These are phyloP conservation scores for Podospora didyma DNA, from an alignment of 495 filamentous ascomycete genomes.

Conservation along the genomic window DNA sequence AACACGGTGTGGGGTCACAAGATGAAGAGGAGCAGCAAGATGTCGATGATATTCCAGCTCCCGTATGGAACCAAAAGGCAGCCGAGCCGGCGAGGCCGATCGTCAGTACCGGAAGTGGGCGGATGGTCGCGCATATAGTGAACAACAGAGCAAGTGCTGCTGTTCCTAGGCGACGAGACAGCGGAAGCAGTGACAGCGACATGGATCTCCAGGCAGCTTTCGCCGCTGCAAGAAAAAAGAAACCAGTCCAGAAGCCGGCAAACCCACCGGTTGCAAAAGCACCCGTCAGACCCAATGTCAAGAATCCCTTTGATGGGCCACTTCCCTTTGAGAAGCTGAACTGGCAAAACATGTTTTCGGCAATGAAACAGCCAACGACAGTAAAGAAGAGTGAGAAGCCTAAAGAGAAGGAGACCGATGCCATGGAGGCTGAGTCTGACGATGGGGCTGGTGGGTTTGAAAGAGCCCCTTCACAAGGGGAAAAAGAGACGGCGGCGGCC, in stretches of 20 bases:
- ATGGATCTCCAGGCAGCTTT: slow-evolving; percentile 60
- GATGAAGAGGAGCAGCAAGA: slow-evolving; percentile 41
- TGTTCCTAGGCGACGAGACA: slow-evolving; percentile 42
- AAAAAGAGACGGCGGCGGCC: slow-evolving; percentile 3
- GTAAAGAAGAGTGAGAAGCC: slow-evolving; percentile 17
- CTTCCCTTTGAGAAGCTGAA: slow-evolving; percentile 86
- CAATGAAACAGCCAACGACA: slow-evolving; percentile 39
- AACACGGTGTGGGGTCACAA: slow-evolving; percentile 31
- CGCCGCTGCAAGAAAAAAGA: slow-evolving; percentile 45
- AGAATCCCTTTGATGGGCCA: slow-evolving; percentile 67
- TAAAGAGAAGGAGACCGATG: slow-evolving; percentile 15
- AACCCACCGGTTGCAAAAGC: slow-evolving; percentile 18
- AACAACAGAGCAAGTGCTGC: slow-evolving; percentile 57
- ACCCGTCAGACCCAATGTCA: slow-evolving; percentile 33
- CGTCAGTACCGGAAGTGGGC: slow-evolving; percentile 45
- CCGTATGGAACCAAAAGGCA: slow-evolving; percentile 53
- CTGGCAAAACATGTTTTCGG: slow-evolving; percentile 57
- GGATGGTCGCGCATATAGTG: slow-evolving; percentile 58
- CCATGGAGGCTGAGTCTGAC: slow-evolving; percentile 31
- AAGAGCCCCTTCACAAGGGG: slow-evolving; percentile 4
- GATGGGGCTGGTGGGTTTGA: slow-evolving; percentile 67
- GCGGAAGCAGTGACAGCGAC: slow-evolving; percentile 55
- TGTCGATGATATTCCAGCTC: slow-evolving; percentile 45
- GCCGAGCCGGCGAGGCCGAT: slow-evolving; percentile 52
- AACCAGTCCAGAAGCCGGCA: slow-evolving; percentile 20